phyloP scores from a whole-genome alignment of 1,284 basidiomycete species.

The Acaromyces ingoldii region DNA sequence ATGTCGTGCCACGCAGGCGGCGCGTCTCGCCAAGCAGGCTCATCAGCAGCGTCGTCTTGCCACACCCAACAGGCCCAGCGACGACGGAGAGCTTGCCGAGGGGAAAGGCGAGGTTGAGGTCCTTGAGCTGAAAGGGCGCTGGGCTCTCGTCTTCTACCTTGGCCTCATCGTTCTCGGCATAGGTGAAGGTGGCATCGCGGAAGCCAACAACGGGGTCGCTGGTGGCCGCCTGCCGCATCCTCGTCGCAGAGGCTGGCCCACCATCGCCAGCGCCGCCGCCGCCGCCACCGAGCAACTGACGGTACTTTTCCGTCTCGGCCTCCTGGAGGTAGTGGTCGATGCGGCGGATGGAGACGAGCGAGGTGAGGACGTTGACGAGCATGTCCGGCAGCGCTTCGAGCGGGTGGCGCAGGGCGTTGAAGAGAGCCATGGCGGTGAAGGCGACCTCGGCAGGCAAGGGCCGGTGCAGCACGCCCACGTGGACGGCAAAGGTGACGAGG shows the following conservation, averaged over 20 bases:
- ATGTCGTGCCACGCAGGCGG: conserved; percentile 55
- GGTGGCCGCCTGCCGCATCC: conserved; percentile 40
- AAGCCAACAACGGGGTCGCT: conserved; percentile 54
- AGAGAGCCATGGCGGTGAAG: conserved; percentile 58
- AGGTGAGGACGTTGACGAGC: conserved; percentile 54
- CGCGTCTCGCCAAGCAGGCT: conserved; percentile 61
- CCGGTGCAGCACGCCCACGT: conserved; percentile 56
- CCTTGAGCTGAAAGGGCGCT: conserved; percentile 53
- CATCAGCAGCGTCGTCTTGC: conserved; percentile 56
- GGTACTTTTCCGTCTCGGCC: conserved; percentile 59
- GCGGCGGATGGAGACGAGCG: conserved; percentile 48
- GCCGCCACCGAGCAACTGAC: conserved; percentile 55
- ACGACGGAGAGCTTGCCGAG: conserved; percentile 61
- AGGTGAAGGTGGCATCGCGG: conserved; percentile 54
- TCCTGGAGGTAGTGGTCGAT: conserved; percentile 57
- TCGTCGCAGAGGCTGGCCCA: no score
- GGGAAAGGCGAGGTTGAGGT: conserved; percentile 61
- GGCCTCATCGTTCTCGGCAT: conserved; percentile 38
- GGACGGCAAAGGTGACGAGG: conserved; percentile 64
- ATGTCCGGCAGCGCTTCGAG: conserved; percentile 47
- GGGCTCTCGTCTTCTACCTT: conserved; percentile 20
- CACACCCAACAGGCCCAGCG: conserved; percentile 60
- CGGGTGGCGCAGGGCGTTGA: conserved; percentile 50
- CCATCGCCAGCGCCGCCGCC: no score
- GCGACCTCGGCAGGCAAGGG: conserved; percentile 55